Conservation (phyloP, 2,329 filamentous ascomycete genomes). For the Aspergillus awamori region DNA sequence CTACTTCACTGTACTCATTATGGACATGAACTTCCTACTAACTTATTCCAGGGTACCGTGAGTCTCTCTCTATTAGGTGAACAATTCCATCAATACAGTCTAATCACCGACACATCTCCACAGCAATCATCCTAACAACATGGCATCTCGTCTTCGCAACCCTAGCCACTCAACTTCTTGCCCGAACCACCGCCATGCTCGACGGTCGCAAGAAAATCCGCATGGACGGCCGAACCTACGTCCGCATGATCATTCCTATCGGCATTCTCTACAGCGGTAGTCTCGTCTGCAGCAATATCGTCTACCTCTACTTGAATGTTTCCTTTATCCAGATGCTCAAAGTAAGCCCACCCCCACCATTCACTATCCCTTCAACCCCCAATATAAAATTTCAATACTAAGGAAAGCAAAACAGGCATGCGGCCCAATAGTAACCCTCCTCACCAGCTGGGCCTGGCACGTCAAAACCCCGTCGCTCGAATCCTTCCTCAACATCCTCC, state of each 20-base stretch:
- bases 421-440: conserved; percentile 86
- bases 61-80: neutral
- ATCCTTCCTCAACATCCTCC: conserved; percentile 83
- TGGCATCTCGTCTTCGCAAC: conserved; percentile 92
- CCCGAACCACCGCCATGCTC: conserved; percentile 80
- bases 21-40: neutral
- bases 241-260: conserved; percentile 89
- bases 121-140: conserved; percentile 72
- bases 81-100: neutral
- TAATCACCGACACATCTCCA: neutral
- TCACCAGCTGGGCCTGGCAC: conserved; percentile 82
- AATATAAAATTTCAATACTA: neutral
- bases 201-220: conserved; percentile 90
- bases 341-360: conserved; percentile 50
- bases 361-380: neutral
- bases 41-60: conserved; percentile 20
- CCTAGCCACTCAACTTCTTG: conserved; percentile 86
- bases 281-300: conserved; percentile 92
- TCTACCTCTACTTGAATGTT: conserved; percentile 90
- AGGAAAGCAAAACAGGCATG: conserved; percentile 68
- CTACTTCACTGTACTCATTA: neutral
- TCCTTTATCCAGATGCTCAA: conserved; percentile 99
- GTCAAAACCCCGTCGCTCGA: conserved; percentile 77
- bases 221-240: conserved; percentile 88
- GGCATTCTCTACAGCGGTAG: conserved; percentile 92